phyloP scores from a whole-genome alignment of 1,284 basidiomycete genomes.

The Fomes fomentarius region DNA sequence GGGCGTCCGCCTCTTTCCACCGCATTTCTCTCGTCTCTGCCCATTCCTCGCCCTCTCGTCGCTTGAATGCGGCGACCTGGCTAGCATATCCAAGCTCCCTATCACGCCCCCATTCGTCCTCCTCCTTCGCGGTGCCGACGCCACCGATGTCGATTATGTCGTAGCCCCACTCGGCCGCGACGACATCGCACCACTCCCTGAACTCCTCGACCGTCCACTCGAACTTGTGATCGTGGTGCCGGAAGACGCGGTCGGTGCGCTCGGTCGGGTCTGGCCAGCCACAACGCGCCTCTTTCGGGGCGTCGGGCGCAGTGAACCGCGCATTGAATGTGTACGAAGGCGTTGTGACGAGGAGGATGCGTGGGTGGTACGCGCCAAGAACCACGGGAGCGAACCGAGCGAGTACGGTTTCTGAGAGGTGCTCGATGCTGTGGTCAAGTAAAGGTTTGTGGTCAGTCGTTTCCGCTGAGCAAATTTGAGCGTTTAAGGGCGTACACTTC shows the following conservation, averaged over 20 bases:
- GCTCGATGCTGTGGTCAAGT: slow-evolving; percentile 85
- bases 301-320: slow-evolving; percentile 73
- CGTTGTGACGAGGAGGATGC: slow-evolving; percentile 83
- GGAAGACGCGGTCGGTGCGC: slow-evolving; percentile 74
- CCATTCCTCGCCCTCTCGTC: slow-evolving; percentile 41
- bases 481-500: slow-evolving; percentile 70
- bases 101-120: slow-evolving; percentile 73
- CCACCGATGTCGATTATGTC: slow-evolving; percentile 58
- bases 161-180: slow-evolving; percentile 79
- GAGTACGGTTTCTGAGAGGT: slow-evolving; percentile 75
- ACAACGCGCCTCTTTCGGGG: slow-evolving; percentile 44
- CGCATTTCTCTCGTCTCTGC: slow-evolving; percentile 38
- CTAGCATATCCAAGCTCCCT: slow-evolving; percentile 67
- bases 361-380: slow-evolving; percentile 84
- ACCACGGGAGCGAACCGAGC: slow-evolving; percentile 79
- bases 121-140: slow-evolving; percentile 58
- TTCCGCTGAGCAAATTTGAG: too few species aligned
- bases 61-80: slow-evolving; percentile 72
- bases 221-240: slow-evolving; percentile 90
- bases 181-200: slow-evolving; percentile 63
- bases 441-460: not conserved
- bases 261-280: slow-evolving; percentile 77
- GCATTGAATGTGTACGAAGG: slow-evolving; percentile 91
- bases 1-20: slow-evolving; percentile 37
- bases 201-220: slow-evolving; percentile 92